Percentiles rank a stretch among this genome's conserved stretches.
These are phyloP conservation scores for Linnemannia exigua DNA, from an alignment of 192 early-diverging fungal genomes.

Conservation along the genomic window DNA sequence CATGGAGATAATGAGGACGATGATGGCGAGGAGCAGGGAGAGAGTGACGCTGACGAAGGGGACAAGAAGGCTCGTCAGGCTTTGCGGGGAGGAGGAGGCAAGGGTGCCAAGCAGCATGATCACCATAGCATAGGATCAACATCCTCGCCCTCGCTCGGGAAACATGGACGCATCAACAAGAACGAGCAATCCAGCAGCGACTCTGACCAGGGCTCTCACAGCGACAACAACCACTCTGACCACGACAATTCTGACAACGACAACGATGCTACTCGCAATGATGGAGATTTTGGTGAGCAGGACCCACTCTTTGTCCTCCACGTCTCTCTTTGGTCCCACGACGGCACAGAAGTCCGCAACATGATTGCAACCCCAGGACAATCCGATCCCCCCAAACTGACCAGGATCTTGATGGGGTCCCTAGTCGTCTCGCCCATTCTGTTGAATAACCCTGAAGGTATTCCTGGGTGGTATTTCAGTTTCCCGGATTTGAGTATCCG, in stretches of 20 bases:
- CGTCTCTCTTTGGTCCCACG: constrained; percentile 72
- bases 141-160: not conserved
- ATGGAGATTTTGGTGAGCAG: constrained; percentile 17
- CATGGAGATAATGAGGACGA: not conserved
- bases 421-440: constrained; percentile 70
- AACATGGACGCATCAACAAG: not conserved
- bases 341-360: constrained; percentile 69
- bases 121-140: not conserved
- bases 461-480: constrained; percentile 81
- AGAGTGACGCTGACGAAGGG: not conserved
- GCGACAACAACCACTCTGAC: not conserved
- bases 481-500: constrained; percentile 84
- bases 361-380: constrained; percentile 63
- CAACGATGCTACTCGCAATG: not conserved
- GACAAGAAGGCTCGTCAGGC: not conserved
- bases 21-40: not conserved
- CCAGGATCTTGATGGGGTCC: constrained; percentile 73
- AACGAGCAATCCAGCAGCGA: not conserved
- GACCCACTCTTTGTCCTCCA: constrained; percentile 75
- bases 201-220: not conserved
- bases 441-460: constrained; percentile 66
- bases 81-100: not conserved
- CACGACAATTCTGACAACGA: not conserved
- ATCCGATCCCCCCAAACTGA: constrained; percentile 63
- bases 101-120: not conserved